A percentile compares a stretch with the other conserved stretches of the same genome.
Evolutionary conservation across 805 yeast genomes (phyloP).

Genomic region (Barnettozyma californica): DNA sequence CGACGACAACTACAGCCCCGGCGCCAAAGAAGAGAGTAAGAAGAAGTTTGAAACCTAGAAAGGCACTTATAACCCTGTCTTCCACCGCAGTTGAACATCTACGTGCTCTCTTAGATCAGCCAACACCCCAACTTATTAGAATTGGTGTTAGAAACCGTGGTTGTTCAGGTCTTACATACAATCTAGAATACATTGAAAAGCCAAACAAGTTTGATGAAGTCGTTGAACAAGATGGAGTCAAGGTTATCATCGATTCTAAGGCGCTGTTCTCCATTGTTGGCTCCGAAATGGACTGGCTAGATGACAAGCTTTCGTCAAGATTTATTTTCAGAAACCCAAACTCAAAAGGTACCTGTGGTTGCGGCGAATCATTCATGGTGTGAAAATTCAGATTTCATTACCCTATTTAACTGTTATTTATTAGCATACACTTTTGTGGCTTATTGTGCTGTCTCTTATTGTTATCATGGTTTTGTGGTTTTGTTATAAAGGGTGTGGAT

Average conservation of each 20-base stretch:
- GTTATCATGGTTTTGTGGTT: not conserved
- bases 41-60: slow-evolving; percentile 77
- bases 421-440: not conserved
- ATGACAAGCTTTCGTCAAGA: slow-evolving; percentile 82
- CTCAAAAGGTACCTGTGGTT: slow-evolving; percentile 96
- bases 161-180: slow-evolving; percentile 91
- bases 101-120: slow-evolving; percentile 60
- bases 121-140: slow-evolving; percentile 83
- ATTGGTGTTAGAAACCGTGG: slow-evolving; percentile 96
- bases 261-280: slow-evolving; percentile 95
- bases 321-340: slow-evolving; percentile 94
- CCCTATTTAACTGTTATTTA: slow-evolving; percentile 1
- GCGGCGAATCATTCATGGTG: slow-evolving; percentile 98
- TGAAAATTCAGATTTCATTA: slow-evolving; percentile 26
- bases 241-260: slow-evolving; percentile 89
- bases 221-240: slow-evolving; percentile 90
- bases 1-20: slow-evolving; percentile 15
- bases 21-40: slow-evolving; percentile 37
- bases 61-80: slow-evolving; percentile 80
- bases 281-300: slow-evolving; percentile 97
- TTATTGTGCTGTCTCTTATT: not conserved
- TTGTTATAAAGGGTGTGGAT: not conserved
- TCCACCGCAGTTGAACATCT: slow-evolving; percentile 74
- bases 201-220: slow-evolving; percentile 96
- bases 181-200: slow-evolving; percentile 80